Conservation (phyloP, 2,329 filamentous ascomycete species). For the Neopestalotiopsis rosae region DNA sequence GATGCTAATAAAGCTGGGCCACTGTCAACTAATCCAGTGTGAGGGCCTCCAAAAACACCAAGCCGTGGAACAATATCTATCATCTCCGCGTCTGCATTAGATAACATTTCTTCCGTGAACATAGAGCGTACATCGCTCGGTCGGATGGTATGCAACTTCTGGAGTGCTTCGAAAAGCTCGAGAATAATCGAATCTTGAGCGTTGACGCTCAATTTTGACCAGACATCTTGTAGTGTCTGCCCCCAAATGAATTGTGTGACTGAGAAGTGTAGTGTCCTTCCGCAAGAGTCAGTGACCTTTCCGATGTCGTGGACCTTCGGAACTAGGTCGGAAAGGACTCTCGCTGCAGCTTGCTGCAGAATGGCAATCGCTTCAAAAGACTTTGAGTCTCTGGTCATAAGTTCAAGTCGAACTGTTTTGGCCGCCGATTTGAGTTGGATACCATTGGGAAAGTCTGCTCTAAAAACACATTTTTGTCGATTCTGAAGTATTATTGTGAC, state of each 20-base stretch:
- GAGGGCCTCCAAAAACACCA: background rate
- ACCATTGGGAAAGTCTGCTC: background rate
- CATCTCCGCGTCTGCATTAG: background rate
- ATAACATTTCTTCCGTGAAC: background rate
- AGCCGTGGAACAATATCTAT: background rate
- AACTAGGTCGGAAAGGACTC: background rate
- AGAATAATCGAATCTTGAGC: background rate
- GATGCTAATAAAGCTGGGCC: background rate
- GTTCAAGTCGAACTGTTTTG: background rate
- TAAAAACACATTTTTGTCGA: background rate
- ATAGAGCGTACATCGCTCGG: background rate
- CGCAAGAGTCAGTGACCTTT: background rate
- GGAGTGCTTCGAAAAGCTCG: background rate
- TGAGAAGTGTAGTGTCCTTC: background rate
- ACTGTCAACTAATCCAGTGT: background rate
- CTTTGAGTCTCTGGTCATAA: background rate
- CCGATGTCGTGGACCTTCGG: background rate
- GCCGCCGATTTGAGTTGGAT: background rate
- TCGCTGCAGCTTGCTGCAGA: background rate
- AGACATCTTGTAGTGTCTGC: background rate
- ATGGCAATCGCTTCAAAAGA: background rate
- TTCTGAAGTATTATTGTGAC: background rate
- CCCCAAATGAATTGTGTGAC: background rate
- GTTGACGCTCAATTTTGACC: background rate
- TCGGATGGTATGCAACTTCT: background rate